Evolutionary conservation across 768 basidiomycete species (phyloP), one percentile per base, ranked within the genome.

Genomic region (Dentipellis sp.): DNA sequence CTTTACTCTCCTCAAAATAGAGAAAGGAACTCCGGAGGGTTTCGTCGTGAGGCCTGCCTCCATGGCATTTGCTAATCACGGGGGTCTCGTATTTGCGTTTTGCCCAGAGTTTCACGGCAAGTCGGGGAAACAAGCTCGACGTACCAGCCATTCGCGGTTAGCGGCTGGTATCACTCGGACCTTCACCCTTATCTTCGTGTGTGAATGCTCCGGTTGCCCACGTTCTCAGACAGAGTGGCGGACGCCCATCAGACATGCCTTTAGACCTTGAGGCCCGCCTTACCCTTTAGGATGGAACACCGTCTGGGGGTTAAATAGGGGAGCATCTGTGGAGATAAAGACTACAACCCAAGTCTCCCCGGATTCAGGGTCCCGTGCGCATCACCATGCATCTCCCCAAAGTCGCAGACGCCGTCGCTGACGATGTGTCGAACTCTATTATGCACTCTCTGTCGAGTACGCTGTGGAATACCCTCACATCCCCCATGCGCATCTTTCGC

Each of bases 341-440:
- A 29, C 29, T 29, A 29, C 29, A 29, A 29, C 29, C 29, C 29
- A 29, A 29, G 29, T 29, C 29, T 29, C 6, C 29, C 29, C 29
- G 3, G 29, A 29, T 29, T 29, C 29, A 29, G 29, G 29, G 29
- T 29, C 29, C 6, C 42, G n/a, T 45, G 14, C 21, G 12, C 17
- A 38, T 23, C 16, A 38, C 40, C 46, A 60, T 62, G 60, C 56
- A 39, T 21, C 56, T 53, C 51, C 54, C 53, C 48, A 56, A 52
- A 29, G 29, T 29, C 29, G 29, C 29, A 29, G 29, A 29, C 29
- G 29, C 29, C 29, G 29, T 29, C 29, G 29, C 29, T 29, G 29
- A 29, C 29, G 29, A 29, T 29, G 6, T 29, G 29, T 29, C 29
- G 29, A 29, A 29, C 29, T 3, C 29, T 29, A 29, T 6, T 6